phyloP scores from a whole-genome alignment of 2,329 filamentous ascomycete species.

The Botrytis elliptica region DNA sequence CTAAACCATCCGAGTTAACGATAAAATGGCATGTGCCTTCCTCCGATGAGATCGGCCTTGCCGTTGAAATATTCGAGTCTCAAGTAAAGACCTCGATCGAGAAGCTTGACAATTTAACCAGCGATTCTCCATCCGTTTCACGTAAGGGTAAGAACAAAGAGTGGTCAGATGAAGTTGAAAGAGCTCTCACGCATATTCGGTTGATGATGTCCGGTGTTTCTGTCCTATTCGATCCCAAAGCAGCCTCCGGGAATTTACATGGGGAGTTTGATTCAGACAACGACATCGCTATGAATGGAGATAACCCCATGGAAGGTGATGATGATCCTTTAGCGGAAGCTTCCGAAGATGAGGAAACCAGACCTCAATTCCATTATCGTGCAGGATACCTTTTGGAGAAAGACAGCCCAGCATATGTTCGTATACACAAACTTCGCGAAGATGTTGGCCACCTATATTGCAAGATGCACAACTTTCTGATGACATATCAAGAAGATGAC shows the following conservation, averaged over 20 bases:
- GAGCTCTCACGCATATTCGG: conserved; percentile 82
- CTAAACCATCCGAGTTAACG: conserved; percentile 70
- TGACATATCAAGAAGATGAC: conserved; percentile 85
- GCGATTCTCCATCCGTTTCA: conserved; percentile 77
- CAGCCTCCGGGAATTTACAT: conserved; percentile 56
- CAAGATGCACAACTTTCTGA: conserved; percentile 79
- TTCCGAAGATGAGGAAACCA: conserved; percentile 76
- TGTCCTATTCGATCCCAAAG: conserved; percentile 79
- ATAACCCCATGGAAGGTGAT: conserved; percentile 53
- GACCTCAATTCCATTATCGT: conserved; percentile 83
- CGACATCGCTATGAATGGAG: conserved; percentile 48
- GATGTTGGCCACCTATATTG: conserved; percentile 78
- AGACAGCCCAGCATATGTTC: conserved; percentile 63
- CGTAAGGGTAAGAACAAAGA: conserved; percentile 95
- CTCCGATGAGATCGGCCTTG: conserved; percentile 79
- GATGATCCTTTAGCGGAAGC: conserved; percentile 59
- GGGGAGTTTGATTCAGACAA: conserved; percentile 47
- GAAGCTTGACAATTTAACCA: conserved; percentile 75
- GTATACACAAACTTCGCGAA: conserved; percentile 78
- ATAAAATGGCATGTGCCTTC: conserved; percentile 90
- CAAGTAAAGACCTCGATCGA: conserved; percentile 76
- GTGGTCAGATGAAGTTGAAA: conserved; percentile 95
- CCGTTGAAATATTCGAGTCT: conserved; percentile 81
- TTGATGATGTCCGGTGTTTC: conserved; percentile 90
- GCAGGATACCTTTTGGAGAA: conserved; percentile 78